These are phyloP conservation scores for Hawksworthiomyces lignivorus DNA, from an alignment of 2,329 filamentous ascomycete genomes.

Conservation along the genomic window DNA sequence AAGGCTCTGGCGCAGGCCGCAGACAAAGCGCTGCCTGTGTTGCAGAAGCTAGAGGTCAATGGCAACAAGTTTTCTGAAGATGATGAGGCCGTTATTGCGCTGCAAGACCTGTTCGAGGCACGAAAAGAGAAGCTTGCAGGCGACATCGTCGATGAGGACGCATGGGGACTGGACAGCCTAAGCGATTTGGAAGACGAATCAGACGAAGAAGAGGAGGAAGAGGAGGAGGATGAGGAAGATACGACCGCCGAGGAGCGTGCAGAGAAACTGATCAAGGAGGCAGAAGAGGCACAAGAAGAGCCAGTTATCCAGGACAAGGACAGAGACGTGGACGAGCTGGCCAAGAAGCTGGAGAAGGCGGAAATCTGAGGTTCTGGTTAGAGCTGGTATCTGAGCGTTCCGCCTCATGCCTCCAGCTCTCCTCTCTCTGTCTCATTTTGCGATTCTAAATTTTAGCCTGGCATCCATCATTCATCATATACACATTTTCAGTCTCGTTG, in stretches of 20 bases:
- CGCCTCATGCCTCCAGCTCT: not conserved
- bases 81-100: conserved; percentile 59
- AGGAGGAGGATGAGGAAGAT: conserved; percentile 59
- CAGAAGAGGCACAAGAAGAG: conserved; percentile 64
- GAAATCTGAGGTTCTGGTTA: conserved; percentile 53
- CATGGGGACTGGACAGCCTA: conserved; percentile 79
- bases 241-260: conserved; percentile 52
- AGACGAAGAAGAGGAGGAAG: conserved; percentile 61
- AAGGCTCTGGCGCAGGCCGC: conserved; percentile 63
- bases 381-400: conserved; percentile 49
- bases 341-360: conserved; percentile 68
- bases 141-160: conserved; percentile 62
- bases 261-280: conserved; percentile 62
- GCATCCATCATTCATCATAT: not conserved
- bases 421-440: not conserved
- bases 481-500: too few relatives aligned
- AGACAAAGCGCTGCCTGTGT: conserved; percentile 58
- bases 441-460: not conserved
- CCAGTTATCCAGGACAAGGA: conserved; percentile 65
- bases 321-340: conserved; percentile 73
- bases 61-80: conserved; percentile 93
- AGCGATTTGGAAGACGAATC: conserved; percentile 77
- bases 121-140: conserved; percentile 69
- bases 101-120: conserved; percentile 65
- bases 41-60: conserved; percentile 87